Base-by-base conservation (phyloP, 148 eudicot genomes). In the Vaccinium vitisidaea region DNA sequence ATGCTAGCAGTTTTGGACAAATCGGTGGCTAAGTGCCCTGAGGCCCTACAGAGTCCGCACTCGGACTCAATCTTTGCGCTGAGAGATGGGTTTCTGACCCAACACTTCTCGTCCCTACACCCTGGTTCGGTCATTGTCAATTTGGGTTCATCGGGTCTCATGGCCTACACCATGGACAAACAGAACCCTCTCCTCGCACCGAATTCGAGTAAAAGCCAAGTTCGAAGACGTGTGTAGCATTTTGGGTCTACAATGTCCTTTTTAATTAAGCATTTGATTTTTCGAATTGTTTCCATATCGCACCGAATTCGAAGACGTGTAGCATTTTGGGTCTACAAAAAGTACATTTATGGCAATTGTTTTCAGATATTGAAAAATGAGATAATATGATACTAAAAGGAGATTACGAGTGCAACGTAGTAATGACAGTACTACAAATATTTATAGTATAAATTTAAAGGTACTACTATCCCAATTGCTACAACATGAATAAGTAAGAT, bases 1-100 rank as follows among this genome's bases (percentile, higher is more conserved):
- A 95, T 95, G 98, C 88, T 94, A 85, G 98, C 94, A 7, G 92
- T 95, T 27, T 93, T 94, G 49, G 92, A 96, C 48, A 96, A 94
- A 90, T 87, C 94, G 56, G 93, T 94, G 8, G 97, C 97, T 2
- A 90, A 93, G 84, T 89, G 90, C 87, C 99, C 99, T 15, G 93
- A 94, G 67, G 98, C 91, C 1, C 65, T 92, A 56, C 90, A 92
- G 55, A 88, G 84, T 80, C 88, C 93, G 1, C 89, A 91, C 83
- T 86, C 86, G 61, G 90, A 90, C 9, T 36, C 85, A 2, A 86
- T 90, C 65, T 87, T 46, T 73, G 95, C 94, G 2, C 88, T 94
- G 65, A 93, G 92, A 87, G 97, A 96, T 89, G 93, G 90, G n/a
- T 85, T 59, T 49, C 76, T 95, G 93, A 90, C 90, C 6, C 84